Percentiles rank a stretch among this genome's conserved stretches.
These are phyloP conservation scores for Jackrogersella multiformis DNA, from an alignment of 495 filamentous ascomycete species.

Conservation along the genomic window DNA sequence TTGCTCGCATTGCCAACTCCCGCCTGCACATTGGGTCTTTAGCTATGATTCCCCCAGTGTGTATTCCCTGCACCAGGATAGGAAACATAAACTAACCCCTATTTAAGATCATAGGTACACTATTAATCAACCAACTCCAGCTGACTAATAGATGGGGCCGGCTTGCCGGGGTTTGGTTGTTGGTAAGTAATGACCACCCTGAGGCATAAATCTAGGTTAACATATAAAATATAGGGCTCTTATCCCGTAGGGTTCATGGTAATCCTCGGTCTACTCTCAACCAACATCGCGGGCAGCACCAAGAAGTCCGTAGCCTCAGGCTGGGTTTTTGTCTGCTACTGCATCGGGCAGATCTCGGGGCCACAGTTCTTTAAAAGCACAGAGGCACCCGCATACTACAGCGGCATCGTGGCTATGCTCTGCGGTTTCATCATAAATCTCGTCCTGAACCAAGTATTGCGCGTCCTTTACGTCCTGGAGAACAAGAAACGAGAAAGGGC, in stretches of 20 bases:
- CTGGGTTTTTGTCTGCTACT: conserved; percentile 47
- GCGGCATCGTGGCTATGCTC: conserved; percentile 39
- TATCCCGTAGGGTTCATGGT: conserved; percentile 37
- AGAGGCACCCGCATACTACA: conserved; percentile 31
- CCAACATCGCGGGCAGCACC: conserved; percentile 47
- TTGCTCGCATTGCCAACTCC: conserved; percentile 11
- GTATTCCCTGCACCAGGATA: not conserved
- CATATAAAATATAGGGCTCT: conserved; percentile 17
- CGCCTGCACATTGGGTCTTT: conserved; percentile 32
- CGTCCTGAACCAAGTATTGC: conserved; percentile 34
- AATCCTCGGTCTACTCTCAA: conserved; percentile 34
- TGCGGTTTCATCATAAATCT: conserved; percentile 36
- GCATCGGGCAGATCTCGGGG: conserved; percentile 46
- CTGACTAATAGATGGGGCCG: conserved; percentile 30
- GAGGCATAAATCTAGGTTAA: not conserved
- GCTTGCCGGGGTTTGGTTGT: conserved; percentile 34
- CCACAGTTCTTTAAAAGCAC: conserved; percentile 41
- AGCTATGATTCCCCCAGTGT: conserved; percentile 35
- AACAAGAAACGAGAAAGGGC: conserved; percentile 37
- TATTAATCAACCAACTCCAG: conserved; percentile 35
- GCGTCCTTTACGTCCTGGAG: conserved; percentile 35
- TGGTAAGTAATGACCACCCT: conserved; percentile 25
- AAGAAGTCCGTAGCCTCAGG: conserved; percentile 45
- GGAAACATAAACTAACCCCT: not conserved
- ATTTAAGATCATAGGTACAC: conserved; percentile 34